A percentile compares a stretch with the other conserved stretches of the same genome.
These are phyloP conservation scores for Stachybotrys chartarum DNA, from an alignment of 2,329 filamentous ascomycete species.

Conservation along the genomic window DNA sequence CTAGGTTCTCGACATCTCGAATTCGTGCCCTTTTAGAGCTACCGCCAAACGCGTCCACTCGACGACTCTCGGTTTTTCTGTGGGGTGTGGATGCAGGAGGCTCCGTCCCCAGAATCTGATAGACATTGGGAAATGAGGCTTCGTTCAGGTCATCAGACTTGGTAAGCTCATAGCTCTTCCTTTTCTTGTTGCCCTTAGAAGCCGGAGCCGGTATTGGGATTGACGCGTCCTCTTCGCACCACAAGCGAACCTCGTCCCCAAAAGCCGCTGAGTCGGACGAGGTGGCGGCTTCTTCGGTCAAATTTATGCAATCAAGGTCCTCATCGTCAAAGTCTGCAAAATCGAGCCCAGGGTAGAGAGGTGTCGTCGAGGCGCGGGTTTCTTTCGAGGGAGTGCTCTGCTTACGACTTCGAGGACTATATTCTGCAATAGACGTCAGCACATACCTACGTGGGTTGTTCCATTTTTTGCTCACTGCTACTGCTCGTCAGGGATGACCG, in stretches of 20 bases:
- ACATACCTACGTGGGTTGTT: not conserved
- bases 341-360: conserved; percentile 14
- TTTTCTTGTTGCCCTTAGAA: conserved; percentile 35
- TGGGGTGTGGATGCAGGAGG: conserved; percentile 27
- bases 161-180: conserved; percentile 43
- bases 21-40: conserved; percentile 9
- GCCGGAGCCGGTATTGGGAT: conserved; percentile 27
- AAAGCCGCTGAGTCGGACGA: conserved; percentile 28
- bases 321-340: conserved; percentile 26
- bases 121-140: conserved; percentile 48
- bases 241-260: conserved; percentile 30
- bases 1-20: conserved; percentile 9
- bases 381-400: not conserved
- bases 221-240: conserved; percentile 33
- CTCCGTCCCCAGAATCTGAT: conserved; percentile 36
- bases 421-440: not conserved
- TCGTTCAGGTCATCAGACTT: conserved; percentile 26
- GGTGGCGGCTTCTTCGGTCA: conserved; percentile 27
- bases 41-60: conserved; percentile 8
- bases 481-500: not conserved
- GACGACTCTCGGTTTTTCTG: conserved; percentile 13
- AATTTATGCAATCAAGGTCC: conserved; percentile 30
- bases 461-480: not conserved
- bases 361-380: conserved; percentile 1
- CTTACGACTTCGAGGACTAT: not conserved